Conservation (phyloP, 441 rosid species). For the Brassica balearica region DNA sequence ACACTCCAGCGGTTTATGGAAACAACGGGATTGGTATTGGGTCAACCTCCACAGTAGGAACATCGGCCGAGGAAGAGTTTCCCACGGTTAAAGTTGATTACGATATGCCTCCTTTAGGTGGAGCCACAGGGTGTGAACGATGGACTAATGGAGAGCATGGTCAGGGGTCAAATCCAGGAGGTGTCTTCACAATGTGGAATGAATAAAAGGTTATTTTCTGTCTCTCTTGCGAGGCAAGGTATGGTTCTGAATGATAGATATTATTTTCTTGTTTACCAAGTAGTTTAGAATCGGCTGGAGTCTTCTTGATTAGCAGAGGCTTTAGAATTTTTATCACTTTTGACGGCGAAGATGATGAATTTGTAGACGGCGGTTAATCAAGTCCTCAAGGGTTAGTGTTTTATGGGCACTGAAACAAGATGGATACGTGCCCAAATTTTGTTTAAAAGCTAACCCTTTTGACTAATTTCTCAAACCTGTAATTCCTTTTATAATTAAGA, state of each 20-base stretch:
- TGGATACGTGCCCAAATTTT: slow-evolving; percentile 41
- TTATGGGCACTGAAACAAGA: slow-evolving; percentile 37
- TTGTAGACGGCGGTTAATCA: slow-evolving; percentile 39
- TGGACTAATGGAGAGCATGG: slow-evolving; percentile 76
- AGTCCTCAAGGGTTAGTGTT: slow-evolving; percentile 43
- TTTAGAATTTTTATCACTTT: slow-evolving; percentile 10
- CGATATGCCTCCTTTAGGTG: slow-evolving; percentile 65
- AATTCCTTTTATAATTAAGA: slow-evolving; percentile 24
- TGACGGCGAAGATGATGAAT: slow-evolving; percentile 33
- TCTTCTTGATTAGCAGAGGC: slow-evolving; percentile 39
- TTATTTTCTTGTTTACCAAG: slow-evolving; percentile 22
- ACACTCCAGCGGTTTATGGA: slow-evolving; percentile 60
- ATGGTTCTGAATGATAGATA: slow-evolving; percentile 21
- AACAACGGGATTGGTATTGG: slow-evolving; percentile 56
- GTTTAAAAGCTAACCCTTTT: slow-evolving; percentile 41
- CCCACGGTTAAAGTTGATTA: slow-evolving; percentile 82
- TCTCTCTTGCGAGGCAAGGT: slow-evolving; percentile 36
- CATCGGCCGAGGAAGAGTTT: slow-evolving; percentile 66
- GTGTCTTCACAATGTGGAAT: slow-evolving; percentile 89
- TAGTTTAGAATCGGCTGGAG: slow-evolving; percentile 10
- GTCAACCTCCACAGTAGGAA: slow-evolving; percentile 54
- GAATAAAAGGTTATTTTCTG: slow-evolving; percentile 43
- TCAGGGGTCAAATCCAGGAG: slow-evolving; percentile 78
- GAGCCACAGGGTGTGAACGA: slow-evolving; percentile 58
- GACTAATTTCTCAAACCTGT: slow-evolving; percentile 37